Evolutionary conservation across 1,284 basidiomycete genomes (phyloP), one percentile per base, ranked within the genome.

Genomic region (Wallemia mellicola): DNA sequence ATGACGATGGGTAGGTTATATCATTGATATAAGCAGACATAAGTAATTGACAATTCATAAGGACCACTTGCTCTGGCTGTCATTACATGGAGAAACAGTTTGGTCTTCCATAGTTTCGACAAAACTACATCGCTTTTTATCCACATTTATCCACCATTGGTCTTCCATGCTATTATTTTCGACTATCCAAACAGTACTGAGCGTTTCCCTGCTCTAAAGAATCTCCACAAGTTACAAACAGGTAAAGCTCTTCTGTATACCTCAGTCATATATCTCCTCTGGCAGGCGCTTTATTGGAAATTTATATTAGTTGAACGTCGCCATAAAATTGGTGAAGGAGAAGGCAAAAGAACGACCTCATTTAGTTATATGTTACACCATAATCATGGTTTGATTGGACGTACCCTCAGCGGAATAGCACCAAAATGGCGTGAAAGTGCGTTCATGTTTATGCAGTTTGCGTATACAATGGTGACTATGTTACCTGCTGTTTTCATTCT

Each of bases 41-140:
- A 17, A 9, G 33, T 30, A 28, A 33, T 25, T n/a, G 48, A 19
- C 27, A 22, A n/a, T n/a, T 63, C 63, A 25, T 5, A 62, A 73
- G 74, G 89, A 0, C 80, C 85, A 0, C 76, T 95, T 30, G 91
- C 86, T 0, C 87, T 83, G 63, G 86, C 87, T 0, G 86, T 95
- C 56, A 86, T 92, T 64, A 94, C 91, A 1, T 95, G 89, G 89
- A 76, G 91, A 62, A 95, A 95, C 67, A 87, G 81, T 66, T 77
- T 91, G n/a, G 89, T 94, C 3, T 94, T 94, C 71, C 89, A 94
- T 67, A 87, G 89, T 65, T 76, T 79, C 60, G 89, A 95, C 68
- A 92, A 92, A 68, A 83, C 91, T 66, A 91, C 84, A 2, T 86
- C 83, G 14, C 70, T 92, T 22, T 92, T 88, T 71, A 78, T 92